Base-by-base conservation (phyloP, 495 filamentous ascomycete genomes). In the Lepraria neglecta region DNA sequence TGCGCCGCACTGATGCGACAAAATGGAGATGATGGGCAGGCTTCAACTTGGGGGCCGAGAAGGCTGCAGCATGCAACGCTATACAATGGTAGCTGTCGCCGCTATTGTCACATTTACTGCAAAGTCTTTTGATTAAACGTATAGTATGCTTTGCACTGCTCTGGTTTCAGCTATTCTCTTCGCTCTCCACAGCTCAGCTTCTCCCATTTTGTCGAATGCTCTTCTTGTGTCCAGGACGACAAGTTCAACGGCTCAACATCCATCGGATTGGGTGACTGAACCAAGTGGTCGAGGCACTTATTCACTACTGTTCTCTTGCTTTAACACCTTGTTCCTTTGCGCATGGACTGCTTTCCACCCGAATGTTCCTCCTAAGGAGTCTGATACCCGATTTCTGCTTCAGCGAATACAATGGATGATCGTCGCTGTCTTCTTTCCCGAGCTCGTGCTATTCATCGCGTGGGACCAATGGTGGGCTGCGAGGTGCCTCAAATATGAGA, bases 201-300 rank as follows among this genome's bases (percentile, higher is more conserved):
- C 28, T 11, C 50, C 50, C 11, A 12, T 53, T 31, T 31, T 17
- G n/a, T 35, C 30, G n/a, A n/a, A 10, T 14, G n/a, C 12, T 3
- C 28, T 33, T 35, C 28, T 53, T 6, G 3, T 21, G 10, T 11
- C 50, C 3, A 53, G 50, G 33, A 17, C 50, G 17, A 31, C 50
- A 19, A 53, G 33, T 4, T 33, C 14, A 17, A 53, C 50, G 4
- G 17, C 15, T 33, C 15, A 15, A 19, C 4, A n/a, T 6, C 17
- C 50, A 17, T 7, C 5, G 24, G 59, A 46, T 47, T 64, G 62
- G 62, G 70, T 71, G 11, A 33, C 31, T 28, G 66, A 72, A 19
- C 72, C 71, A 31, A 44, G 65, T 40, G 64, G 65, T 12, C 64
- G 69, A 53, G 72, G 72, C 15, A 71, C 71, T 33, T 69, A 64